phyloP scores from a whole-genome alignment of 371 early-diverging fungal species.

The Circinella umbellata region DNA sequence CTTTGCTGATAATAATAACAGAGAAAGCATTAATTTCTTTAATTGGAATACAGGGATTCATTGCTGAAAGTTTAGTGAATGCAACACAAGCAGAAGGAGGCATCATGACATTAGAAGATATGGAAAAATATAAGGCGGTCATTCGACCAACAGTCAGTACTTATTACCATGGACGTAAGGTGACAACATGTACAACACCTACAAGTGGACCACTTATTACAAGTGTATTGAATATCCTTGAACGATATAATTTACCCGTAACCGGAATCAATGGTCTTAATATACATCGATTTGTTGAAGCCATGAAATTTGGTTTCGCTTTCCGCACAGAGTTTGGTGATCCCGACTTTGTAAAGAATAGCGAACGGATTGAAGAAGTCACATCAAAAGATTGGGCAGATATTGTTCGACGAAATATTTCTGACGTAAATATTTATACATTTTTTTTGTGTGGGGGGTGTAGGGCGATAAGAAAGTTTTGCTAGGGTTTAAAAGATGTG shows the following conservation, averaged over 20 bases:
- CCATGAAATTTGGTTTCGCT: conserved; percentile 91
- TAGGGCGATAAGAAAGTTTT: neutral
- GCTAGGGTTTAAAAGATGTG: neutral
- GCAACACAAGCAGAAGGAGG: conserved; percentile 78
- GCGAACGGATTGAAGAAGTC: conserved; percentile 61
- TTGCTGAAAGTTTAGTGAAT: conserved; percentile 80
- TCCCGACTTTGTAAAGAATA: conserved; percentile 68
- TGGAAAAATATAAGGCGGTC: conserved; percentile 70
- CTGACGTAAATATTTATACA: conserved; percentile 42
- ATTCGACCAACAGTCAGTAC: conserved; percentile 68
- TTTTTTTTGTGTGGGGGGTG: neutral
- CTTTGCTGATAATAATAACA: too few relatives aligned
- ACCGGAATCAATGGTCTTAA: conserved; percentile 62
- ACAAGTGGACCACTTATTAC: conserved; percentile 86
- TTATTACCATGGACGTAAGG: conserved; percentile 79
- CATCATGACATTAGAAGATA: conserved; percentile 82
- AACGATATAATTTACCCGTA: conserved; percentile 73
- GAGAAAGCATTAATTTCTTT: too few relatives aligned
- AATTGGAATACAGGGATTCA: conserved; percentile 19
- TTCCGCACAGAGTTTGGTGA: conserved; percentile 86
- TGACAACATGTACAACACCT: conserved; percentile 73
- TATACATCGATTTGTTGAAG: conserved; percentile 85
- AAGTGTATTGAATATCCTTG: conserved; percentile 88
- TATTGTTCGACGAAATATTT: conserved; percentile 69
- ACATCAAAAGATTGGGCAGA: conserved; percentile 73